Percentiles rank a stretch among this genome's conserved stretches.
Conservation (phyloP, 1,284 basidiomycete species). For the Malassezia globosa region DNA sequence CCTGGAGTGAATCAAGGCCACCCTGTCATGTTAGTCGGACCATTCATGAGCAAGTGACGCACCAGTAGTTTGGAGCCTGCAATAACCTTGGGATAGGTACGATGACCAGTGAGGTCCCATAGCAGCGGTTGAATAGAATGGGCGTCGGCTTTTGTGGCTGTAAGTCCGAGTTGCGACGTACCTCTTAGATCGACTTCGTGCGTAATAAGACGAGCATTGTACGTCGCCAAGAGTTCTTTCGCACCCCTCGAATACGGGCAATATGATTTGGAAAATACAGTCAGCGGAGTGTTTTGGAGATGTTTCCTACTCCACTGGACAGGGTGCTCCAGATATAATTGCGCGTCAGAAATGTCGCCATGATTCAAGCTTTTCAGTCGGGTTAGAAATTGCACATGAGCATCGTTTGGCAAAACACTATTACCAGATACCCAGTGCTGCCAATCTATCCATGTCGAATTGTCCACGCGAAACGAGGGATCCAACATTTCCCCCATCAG, state of each 20-base stretch:
- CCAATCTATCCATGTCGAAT: slow-evolving; percentile 8
- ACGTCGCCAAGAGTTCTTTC: slow-evolving; percentile 14
- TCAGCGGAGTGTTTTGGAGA: slow-evolving; percentile 7
- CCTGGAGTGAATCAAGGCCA: slow-evolving; percentile 10
- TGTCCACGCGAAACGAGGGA: neutral
- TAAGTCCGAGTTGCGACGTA: slow-evolving; percentile 8
- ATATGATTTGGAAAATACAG: slow-evolving; percentile 21
- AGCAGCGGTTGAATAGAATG: neutral
- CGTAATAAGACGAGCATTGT: slow-evolving; percentile 5
- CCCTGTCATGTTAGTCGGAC: slow-evolving; percentile 4
- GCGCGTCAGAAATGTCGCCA: slow-evolving; percentile 1
- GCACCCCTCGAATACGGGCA: slow-evolving; percentile 20
- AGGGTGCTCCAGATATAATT: slow-evolving; percentile 12
- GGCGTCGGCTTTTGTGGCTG: too few species aligned
- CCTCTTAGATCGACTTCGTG: slow-evolving; percentile 19
- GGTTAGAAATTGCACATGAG: slow-evolving; percentile 14
- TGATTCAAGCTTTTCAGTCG: slow-evolving; percentile 4
- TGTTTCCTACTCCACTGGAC: slow-evolving; percentile 13
- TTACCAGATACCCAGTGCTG: neutral
- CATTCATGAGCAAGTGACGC: too few species aligned
- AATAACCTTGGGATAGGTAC: slow-evolving; percentile 16
- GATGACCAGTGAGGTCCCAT: slow-evolving; percentile 8
- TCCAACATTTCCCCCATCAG: slow-evolving; percentile 6
- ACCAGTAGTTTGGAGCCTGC: slow-evolving; percentile 6
- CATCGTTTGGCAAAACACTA: neutral